Evolutionary conservation across 2,329 filamentous ascomycete genomes (phyloP), one percentile per base, ranked within the genome.

Genomic region (Zasmidium citrigriseum): DNA sequence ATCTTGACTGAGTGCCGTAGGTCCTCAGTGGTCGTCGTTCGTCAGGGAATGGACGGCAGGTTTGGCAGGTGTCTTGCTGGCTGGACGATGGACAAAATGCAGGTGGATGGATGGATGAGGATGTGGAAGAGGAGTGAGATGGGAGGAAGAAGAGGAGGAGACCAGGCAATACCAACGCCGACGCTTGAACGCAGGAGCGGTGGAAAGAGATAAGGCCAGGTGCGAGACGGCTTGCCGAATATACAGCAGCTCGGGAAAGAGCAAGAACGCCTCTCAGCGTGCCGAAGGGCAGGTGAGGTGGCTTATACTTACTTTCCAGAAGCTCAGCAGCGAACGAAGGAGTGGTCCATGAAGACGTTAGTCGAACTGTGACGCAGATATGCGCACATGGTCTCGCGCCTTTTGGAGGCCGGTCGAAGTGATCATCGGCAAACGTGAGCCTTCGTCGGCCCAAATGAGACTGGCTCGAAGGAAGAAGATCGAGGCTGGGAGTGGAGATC

Each of bases 101-200:
- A 45, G n/a, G n/a, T n/a, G 29, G 46, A 34, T 48, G 21, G 25
- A 21, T 45, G 25, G 44, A 27, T 48, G 49, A n/a, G 45, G 49
- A 25, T 24, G 44, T 16, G 9, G 55, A 51, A 41, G 34, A 46
- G 44, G 54, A 34, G 2, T 27, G 11, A 20, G 25, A 29, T 20
- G 41, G 25, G 23, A 49, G 25, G 53, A 20, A 49, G 46, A 49
- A 41, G 25, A 54, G 21, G 53, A 46, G 46, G 53, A 18, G 20
- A 27, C n/a, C 22, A 10, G 46, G 44, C 29, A 24, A 46, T 45
- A 25, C 20, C 20, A 53, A 34, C 29, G 29, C 29, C 45, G 20
- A 47, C 20, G 45, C 45, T 47, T 22, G 45, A 47, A 41, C 34
- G 34, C 34, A 41, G 34, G 34, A 41, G 34, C 34, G 34, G 34